phyloP scores from a whole-genome alignment of 768 basidiomycete genomes.

The Phanerodontia chrysosporium region DNA sequence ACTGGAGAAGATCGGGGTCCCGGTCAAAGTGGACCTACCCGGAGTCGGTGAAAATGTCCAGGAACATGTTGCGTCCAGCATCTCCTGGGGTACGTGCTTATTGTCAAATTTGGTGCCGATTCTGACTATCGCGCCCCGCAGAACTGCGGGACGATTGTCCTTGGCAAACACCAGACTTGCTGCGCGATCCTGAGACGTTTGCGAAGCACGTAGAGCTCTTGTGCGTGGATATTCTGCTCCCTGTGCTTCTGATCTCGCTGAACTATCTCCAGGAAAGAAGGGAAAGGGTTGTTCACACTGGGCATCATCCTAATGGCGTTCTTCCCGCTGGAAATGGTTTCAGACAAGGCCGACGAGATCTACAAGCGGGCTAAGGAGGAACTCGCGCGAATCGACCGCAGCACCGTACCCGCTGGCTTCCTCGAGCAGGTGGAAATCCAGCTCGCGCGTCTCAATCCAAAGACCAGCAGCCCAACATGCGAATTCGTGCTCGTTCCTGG shows the following conservation, averaged over 20 bases:
- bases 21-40: conserved; percentile 56
- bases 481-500: conserved; percentile 18
- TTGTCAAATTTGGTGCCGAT: not conserved
- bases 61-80: conserved; percentile 9
- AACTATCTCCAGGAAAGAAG: not conserved
- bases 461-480: conserved; percentile 12
- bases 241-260: not conserved
- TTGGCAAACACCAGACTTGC: conserved; percentile 9
- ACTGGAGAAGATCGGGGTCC: conserved; percentile 44
- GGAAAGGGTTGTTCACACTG: conserved; percentile 5
- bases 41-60: conserved; percentile 66
- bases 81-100: conserved; percentile 19
- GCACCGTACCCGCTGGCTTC: conserved; percentile 16
- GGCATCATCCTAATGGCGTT: conserved; percentile 8
- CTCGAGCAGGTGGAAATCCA: conserved; percentile 23
- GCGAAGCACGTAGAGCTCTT: conserved; percentile 9
- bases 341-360: not conserved
- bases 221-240: conserved; percentile 4
- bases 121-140: not conserved
- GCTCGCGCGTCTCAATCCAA: conserved; percentile 17
- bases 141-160: conserved; percentile 11
- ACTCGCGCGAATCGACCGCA: too few species aligned
- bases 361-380: not conserved
- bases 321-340: not conserved
- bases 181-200: conserved; percentile 6